phyloP scores from a whole-genome alignment of 768 basidiomycete species.

The Pleurotus ostreatus region DNA sequence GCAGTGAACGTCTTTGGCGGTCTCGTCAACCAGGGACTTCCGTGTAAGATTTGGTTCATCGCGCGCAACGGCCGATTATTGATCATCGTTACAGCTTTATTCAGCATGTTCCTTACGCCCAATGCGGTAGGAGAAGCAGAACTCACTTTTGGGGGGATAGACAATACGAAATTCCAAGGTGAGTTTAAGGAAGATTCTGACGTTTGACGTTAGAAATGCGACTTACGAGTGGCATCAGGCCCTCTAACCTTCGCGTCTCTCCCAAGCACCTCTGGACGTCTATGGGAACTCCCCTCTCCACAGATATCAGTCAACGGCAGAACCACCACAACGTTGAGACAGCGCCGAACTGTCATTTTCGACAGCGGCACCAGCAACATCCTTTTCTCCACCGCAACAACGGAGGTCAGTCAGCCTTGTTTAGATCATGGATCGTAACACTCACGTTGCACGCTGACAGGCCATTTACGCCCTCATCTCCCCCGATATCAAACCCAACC shows the following conservation, averaged over 20 bases:
- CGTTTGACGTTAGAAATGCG: neutral
- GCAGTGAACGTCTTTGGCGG: slow-evolving; percentile 48
- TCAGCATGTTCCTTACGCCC: slow-evolving; percentile 49
- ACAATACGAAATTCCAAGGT: slow-evolving; percentile 49
- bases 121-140: slow-evolving; percentile 44
- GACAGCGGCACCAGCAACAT: slow-evolving; percentile 58
- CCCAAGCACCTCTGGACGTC: slow-evolving; percentile 27
- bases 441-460: slow-evolving; percentile 21
- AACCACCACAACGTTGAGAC: slow-evolving; percentile 37
- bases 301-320: slow-evolving; percentile 49
- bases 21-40: slow-evolving; percentile 43
- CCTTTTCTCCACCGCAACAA: slow-evolving; percentile 42
- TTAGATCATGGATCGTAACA: neutral
- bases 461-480: slow-evolving; percentile 57
- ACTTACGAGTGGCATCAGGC: slow-evolving; percentile 23
- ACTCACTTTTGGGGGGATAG: slow-evolving; percentile 49
- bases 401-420: slow-evolving; percentile 30
- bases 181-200: neutral
- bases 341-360: slow-evolving; percentile 43
- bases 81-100: slow-evolving; percentile 31
- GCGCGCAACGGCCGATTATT: too few relatives aligned
- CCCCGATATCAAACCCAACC: slow-evolving; percentile 48
- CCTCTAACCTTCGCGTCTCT: slow-evolving; percentile 39
- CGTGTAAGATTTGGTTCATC: slow-evolving; percentile 29
- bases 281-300: slow-evolving; percentile 45